Base-by-base conservation (phyloP, 2,329 filamentous ascomycete species). In the Phaeophleospora eucalypticola region DNA sequence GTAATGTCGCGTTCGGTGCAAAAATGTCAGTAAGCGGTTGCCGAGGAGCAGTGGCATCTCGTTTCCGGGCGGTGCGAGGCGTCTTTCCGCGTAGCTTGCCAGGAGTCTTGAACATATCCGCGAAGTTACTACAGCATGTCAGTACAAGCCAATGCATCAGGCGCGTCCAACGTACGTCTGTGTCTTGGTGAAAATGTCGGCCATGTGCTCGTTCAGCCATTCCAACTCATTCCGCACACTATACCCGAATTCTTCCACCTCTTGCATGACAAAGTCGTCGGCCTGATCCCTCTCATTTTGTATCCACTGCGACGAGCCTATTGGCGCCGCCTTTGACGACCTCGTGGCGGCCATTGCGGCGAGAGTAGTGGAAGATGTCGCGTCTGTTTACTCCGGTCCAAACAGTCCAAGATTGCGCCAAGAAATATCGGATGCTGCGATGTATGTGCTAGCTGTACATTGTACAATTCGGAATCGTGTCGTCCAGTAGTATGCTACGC, bases 201-300 rank as follows among this genome's bases (percentile, higher is more conserved):
- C 82, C 91, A 98, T 96, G 68, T 98, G 93, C 71, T 97, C 93
- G 64, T 98, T 97, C 60, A 98, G 76, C 93, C 93, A 98, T 66
- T 97, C 90, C 63, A 97, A 75, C 68, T 98, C 93, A 70, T 97
- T 95, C 48, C 87, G 82, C 52, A 88, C 90, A 21, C 89, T 89
- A 71, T 87, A 97, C 36, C 87, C 82, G 64, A 97, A 94, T 71
- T 98, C 94, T 58, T 97, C 91, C 45, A 87, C 80, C 68, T 97
- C 93, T 46, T 89, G 80, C 38, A 85, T 78, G 14, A 86, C 79
- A 53, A 96, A 83, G 56, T 87, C 80, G 45, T 82, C 73, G 12
- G 88, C 84, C 61, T 90, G 86, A 36, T 84, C 79, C 59, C 90
- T 81, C 74, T 98, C 93, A 57, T 88, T 83, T 24, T 83, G 74